Conservation (phyloP, 2,329 filamentous ascomycete species). For the Biscogniauxia mediterranea region DNA sequence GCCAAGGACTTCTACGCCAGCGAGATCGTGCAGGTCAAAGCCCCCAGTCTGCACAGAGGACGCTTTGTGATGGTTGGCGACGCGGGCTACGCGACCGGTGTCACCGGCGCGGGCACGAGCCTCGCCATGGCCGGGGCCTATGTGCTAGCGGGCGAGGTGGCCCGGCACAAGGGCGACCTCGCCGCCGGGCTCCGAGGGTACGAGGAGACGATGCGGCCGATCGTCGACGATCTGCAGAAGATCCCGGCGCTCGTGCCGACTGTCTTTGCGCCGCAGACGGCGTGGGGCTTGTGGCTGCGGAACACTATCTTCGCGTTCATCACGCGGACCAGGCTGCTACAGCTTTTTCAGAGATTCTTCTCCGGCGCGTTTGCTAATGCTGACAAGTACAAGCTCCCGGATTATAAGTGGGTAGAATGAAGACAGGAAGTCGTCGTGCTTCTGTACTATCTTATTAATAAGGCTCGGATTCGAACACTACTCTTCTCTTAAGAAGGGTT, state of each 20-base stretch:
- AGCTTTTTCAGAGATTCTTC: slow-evolving; percentile 31
- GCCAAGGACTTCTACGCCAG: slow-evolving; percentile 40
- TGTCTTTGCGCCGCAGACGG: slow-evolving; percentile 44
- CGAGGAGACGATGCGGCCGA: slow-evolving; percentile 36
- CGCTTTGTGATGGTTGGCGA: slow-evolving; percentile 42
- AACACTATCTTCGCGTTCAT: slow-evolving; percentile 42
- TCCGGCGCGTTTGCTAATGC: slow-evolving; percentile 18
- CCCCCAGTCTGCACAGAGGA: slow-evolving; percentile 36
- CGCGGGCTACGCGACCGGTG: slow-evolving; percentile 40
- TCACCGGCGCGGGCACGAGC: slow-evolving; percentile 42
- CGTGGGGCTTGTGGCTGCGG: slow-evolving; percentile 44
- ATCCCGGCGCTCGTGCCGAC: slow-evolving; percentile 32
- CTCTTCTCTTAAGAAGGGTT: no score
- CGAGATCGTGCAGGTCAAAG: slow-evolving; percentile 38
- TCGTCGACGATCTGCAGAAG: slow-evolving; percentile 34
- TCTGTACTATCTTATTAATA: no score
- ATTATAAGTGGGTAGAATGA: slow-evolving; percentile 31
- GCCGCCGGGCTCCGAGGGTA: slow-evolving; percentile 35
- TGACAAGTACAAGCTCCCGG: slow-evolving; percentile 37
- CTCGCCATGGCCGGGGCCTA: slow-evolving; percentile 42
- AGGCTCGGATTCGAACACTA: no score
- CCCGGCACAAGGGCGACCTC: slow-evolving; percentile 29
- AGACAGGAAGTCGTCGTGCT: no score
- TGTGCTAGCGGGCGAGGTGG: slow-evolving; percentile 45
- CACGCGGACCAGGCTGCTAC: slow-evolving; percentile 35